Conservation (phyloP, 331 rosid genomes). For the Erythrophleum ivorense region DNA sequence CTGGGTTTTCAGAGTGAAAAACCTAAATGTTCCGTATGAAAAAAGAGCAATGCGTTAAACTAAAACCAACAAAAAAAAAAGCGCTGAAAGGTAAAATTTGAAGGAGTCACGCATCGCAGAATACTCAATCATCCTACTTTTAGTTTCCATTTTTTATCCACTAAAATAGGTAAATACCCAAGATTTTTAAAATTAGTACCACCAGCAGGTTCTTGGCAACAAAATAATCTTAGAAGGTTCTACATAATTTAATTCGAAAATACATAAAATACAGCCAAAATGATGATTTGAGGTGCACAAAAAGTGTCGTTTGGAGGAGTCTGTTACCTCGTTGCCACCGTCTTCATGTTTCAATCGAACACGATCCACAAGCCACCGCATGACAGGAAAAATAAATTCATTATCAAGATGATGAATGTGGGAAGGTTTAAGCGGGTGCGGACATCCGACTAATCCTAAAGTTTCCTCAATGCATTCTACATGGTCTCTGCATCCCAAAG, state of each 20-base stretch:
- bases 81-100: background rate
- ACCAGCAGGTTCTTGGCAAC: background rate
- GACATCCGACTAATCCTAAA: slow-evolving; percentile 50
- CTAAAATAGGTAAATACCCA: background rate
- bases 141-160: background rate
- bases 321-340: slow-evolving; percentile 41
- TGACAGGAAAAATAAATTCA: slow-evolving; percentile 48
- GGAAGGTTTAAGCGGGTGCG: slow-evolving; percentile 44
- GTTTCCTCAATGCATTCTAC: slow-evolving; percentile 50
- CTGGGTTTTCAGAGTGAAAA: slow-evolving; percentile 31
- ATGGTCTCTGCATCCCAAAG: slow-evolving; percentile 37
- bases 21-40: slow-evolving; percentile 38
- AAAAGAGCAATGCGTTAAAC: slow-evolving; percentile 32
- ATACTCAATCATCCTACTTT: background rate
- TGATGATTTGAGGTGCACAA: background rate
- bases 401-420: slow-evolving; percentile 40
- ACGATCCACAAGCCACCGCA: slow-evolving; percentile 49
- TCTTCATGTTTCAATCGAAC: slow-evolving; percentile 23
- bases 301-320: background rate
- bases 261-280: background rate
- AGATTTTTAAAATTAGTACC: background rate
- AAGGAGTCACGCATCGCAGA: background rate
- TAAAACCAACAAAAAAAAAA: background rate
- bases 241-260: background rate
- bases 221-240: background rate